Evolutionary conservation across 176 grass and related monocot genomes (phyloP).

Genomic region (Rhynchospora pubera): DNA sequence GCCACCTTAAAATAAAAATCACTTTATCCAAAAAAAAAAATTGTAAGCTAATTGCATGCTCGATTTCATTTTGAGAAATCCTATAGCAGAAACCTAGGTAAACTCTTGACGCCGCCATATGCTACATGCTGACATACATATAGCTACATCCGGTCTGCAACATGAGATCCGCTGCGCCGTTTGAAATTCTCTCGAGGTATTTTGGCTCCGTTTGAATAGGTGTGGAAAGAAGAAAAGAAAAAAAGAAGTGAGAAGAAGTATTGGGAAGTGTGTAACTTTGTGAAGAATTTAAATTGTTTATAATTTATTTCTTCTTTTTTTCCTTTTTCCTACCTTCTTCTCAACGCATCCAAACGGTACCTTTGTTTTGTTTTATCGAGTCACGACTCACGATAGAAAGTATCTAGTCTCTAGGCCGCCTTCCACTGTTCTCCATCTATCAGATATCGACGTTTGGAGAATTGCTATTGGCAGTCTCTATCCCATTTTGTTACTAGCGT

Average conservation of each 20-base stretch:
- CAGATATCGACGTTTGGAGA: background rate
- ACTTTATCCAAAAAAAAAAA: background rate
- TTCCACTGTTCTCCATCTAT: background rate
- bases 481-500: slow-evolving; percentile 4
- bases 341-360: too few relatives aligned
- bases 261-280: too few relatives aligned
- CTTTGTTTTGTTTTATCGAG: too few relatives aligned
- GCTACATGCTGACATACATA: background rate
- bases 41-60: background rate
- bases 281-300: too few relatives aligned
- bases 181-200: background rate
- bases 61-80: too few relatives aligned
- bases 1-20: too few relatives aligned
- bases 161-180: background rate
- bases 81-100: too few relatives aligned
- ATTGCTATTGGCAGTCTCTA: background rate
- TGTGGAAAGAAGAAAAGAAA: too few relatives aligned
- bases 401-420: background rate
- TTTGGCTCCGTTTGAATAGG: too few relatives aligned
- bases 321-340: too few relatives aligned
- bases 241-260: too few relatives aligned
- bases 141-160: background rate
- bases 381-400: background rate
- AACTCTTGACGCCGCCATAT: background rate
- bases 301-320: too few relatives aligned